Evolutionary conservation across 768 basidiomycete genomes (phyloP), one percentile per base, ranked within the genome.

Genomic region (Trametes meyenii): DNA sequence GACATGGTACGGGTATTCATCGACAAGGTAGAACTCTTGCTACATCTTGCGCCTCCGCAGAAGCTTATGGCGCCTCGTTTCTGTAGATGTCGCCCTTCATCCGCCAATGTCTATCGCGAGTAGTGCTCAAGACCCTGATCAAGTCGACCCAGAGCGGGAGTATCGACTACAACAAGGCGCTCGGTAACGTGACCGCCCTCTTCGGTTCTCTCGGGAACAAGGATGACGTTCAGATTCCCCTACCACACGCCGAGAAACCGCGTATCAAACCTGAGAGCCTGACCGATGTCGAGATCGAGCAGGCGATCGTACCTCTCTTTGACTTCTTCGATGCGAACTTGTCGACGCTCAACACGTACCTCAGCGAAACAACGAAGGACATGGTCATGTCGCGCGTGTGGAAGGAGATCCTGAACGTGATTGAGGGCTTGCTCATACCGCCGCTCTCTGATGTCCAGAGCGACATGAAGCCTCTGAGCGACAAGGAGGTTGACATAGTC

Each of bases 401-500:
- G 97, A 98, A 98, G 78, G 96, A 98, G 74, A 87, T 99, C 58
- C 72, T 98, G 69, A 79, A 78, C 21, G 84, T 94, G 17, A 83
- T 98, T 58, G 97, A 98, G 71, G 88, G 86, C 11, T 75, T 98
- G 66, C 83, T 98, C 62, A 88, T 98, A 16, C 97, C 97, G 3
- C 92, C 96, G 2, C 74, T 99, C 58, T 92, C 90, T 5, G 93
- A 96, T 62, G 76, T 84, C 17, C 79, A 88, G 11, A 94, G 94
- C 45, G 91, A 94, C 55, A 89, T 98, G 93, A 90, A 92, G 67
- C 89, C 95, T 1, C 73, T 99, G 71, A 88, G 83, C 26, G 97
- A 98, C 69, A 96, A 96, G 75, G 97, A 98, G 76, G 91, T 98
- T 39, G 97, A 98, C 72, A 89, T 98, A 61, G 96, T 96, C n/a